Evolutionary conservation across 371 early-diverging fungal genomes (phyloP), one percentile per base, ranked within the genome.

Genomic region (Rhizopus sp.): DNA sequence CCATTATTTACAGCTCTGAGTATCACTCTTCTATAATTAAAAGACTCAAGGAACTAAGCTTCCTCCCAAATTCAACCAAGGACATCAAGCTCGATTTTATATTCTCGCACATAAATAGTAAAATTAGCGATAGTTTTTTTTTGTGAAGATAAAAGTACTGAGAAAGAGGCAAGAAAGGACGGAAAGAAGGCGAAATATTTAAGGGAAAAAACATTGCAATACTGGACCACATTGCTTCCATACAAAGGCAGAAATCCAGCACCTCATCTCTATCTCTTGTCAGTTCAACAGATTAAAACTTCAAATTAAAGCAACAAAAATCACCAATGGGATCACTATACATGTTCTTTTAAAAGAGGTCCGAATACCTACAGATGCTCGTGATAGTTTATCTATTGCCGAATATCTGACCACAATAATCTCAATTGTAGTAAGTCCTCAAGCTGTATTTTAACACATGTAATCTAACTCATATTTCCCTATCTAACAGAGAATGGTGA

Each of bases 231-330:
- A 45, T 45, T 45, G 29, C 46, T 23, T 45, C 46, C 17, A 45
- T 45, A 45, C 46, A n/a, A 12, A 45, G 16, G 29, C 46, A 29
- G 46, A 29, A 17, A 45, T 45, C 17, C 23, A 45, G 46, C 46
- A 45, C 46, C 16, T 45, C 46, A 45, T 29, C 29, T 45, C 46
- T 23, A 45, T 45, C 5, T 45, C 46, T 23, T 45, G 46, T 45
- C 46, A 45, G 29, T 45, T 45, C 30, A 45, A 45, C 29, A 45
- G 46, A 23, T 17, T 45, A 45, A 45, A 23, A 17, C 29, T 45
- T 15, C 46, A 45, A n/a, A n/a, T n/a, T n/a, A 45, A 45, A n/a
- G 46, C 30, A 4, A 45, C 5, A 16, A 45, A 45, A 45, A 45
- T 45, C 29, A 45, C 23, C 12, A 45, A 45, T 45, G 29, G 46